Conservation (phyloP, 2,329 filamentous ascomycete species). For the Periconia macrospinosa region DNA sequence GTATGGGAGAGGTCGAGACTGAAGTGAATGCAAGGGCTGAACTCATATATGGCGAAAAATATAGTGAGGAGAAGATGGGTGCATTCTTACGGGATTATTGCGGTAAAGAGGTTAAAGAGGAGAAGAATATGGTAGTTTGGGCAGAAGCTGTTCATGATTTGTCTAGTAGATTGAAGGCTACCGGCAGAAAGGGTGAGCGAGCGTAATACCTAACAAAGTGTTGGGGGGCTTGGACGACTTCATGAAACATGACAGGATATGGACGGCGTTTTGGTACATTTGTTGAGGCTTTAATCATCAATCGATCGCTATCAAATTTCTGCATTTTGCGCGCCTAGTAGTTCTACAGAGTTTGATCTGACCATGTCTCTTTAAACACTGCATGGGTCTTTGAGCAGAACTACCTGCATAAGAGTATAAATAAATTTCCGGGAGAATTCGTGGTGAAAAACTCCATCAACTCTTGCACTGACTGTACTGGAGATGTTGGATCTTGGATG, state of each 20-base stretch:
- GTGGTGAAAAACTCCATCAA: too few species aligned
- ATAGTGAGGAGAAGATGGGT: conserved; percentile 74
- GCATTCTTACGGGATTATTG: conserved; percentile 67
- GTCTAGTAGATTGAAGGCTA: conserved; percentile 46
- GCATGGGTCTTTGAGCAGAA: too few species aligned
- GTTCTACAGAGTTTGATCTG: too few species aligned
- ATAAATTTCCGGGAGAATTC: too few species aligned
- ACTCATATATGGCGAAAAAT: conserved; percentile 76
- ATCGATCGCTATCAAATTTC: too few species aligned
- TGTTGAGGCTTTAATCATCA: background rate
- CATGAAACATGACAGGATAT: background rate
- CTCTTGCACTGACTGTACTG: too few species aligned
- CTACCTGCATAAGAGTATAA: too few species aligned
- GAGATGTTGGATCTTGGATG: background rate
- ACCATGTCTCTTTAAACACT: too few species aligned
- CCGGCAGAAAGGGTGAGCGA: conserved; percentile 48
- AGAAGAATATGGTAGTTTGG: conserved; percentile 43
- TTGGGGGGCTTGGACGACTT: background rate
- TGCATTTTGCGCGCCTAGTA: too few species aligned
- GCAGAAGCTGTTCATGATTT: conserved; percentile 49
- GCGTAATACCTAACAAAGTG: conserved; percentile 11
- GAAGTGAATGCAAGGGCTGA: conserved; percentile 60
- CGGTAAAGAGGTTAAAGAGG: conserved; percentile 26
- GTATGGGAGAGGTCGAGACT: conserved; percentile 52
- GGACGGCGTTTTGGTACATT: background rate